phyloP scores from a whole-genome alignment of 441 rosid species.

The Cnidoscolus chayamansa region DNA sequence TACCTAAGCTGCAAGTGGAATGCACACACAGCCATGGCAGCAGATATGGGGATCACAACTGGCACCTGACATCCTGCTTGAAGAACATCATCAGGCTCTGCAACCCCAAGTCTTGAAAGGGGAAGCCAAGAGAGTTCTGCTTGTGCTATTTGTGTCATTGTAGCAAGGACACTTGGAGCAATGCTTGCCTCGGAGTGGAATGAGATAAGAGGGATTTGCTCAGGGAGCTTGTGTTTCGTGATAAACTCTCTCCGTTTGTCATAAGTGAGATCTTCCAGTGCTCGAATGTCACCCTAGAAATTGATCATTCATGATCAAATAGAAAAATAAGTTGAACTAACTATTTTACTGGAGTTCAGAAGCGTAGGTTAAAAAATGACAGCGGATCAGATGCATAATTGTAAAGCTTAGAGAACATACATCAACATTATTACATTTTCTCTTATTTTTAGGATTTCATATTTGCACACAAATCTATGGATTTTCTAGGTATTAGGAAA shows the following conservation, averaged over 20 bases:
- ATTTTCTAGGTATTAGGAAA: slow-evolving; percentile 13
- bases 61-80: slow-evolving; percentile 48
- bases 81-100: slow-evolving; percentile 25
- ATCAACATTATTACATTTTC: neutral
- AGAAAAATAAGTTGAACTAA: neutral
- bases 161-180: slow-evolving; percentile 51
- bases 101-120: slow-evolving; percentile 33
- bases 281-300: slow-evolving; percentile 59
- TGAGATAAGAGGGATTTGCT: slow-evolving; percentile 50
- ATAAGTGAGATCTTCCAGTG: slow-evolving; percentile 65
- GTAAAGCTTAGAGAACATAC: neutral
- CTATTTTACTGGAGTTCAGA: neutral
- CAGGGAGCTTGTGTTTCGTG: slow-evolving; percentile 52
- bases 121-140: slow-evolving; percentile 69
- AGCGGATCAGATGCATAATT: neutral
- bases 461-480: neutral
- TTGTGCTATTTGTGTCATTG: slow-evolving; percentile 63
- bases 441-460: neutral
- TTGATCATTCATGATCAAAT: slow-evolving; percentile 7
- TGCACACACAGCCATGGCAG: slow-evolving; percentile 59
- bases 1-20: slow-evolving; percentile 63
- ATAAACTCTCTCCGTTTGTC: slow-evolving; percentile 56
- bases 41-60: slow-evolving; percentile 54
- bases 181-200: slow-evolving; percentile 58
- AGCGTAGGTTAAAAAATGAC: neutral